Evolutionary conservation across 805 yeast species (phyloP), one percentile per base, ranked within the genome.

Genomic region (Wickerhamiella australiensis): DNA sequence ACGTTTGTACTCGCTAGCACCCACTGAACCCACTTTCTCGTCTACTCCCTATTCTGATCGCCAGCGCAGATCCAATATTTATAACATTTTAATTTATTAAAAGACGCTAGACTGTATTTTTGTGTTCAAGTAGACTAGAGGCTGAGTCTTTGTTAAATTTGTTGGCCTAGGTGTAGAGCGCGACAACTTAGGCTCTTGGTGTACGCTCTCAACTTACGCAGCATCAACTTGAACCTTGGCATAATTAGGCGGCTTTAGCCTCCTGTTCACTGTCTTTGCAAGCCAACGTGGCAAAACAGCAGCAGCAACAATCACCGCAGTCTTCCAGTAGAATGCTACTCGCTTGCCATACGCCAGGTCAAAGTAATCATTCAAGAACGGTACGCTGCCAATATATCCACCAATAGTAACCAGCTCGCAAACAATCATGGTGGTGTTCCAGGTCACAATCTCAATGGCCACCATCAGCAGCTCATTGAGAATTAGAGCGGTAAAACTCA

Each of bases 381-480:
- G 98, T 17, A 92, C 69, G 7, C 94, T 81, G 1, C 76, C 79
- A 43, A 85, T 63, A 64, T 77, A 92, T 21, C 82, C 61, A 20
- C 72, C 67, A 38, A 83, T 63, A 0, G 97, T 90, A 12, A 79
- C 68, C 20, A 87, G 60, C 57, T 87, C 85, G 0, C 92, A 71
- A 13, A 77, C 67, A 1, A 80, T 59, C 96, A 92, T 87, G 11
- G 71, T 70, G 59, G 73, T 76, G 59, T 77, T 83, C 98, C 98
- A 92, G n/a, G 84, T 85, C 59, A 84, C 83, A 29, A 90, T 82
- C 60, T 86, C 95, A 44, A 90, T 67, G 1, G 87, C 95, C 48
- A 92, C 96, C 97, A 92, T 92, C 11, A 82, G 70, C 59, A 92
- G 71, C 67, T 94, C 98, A 62, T 88, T 90, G 54, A 85, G 67